Conservation (phyloP, 805 yeast genomes). For the Saccharomyces kudriavzevii region DNA sequence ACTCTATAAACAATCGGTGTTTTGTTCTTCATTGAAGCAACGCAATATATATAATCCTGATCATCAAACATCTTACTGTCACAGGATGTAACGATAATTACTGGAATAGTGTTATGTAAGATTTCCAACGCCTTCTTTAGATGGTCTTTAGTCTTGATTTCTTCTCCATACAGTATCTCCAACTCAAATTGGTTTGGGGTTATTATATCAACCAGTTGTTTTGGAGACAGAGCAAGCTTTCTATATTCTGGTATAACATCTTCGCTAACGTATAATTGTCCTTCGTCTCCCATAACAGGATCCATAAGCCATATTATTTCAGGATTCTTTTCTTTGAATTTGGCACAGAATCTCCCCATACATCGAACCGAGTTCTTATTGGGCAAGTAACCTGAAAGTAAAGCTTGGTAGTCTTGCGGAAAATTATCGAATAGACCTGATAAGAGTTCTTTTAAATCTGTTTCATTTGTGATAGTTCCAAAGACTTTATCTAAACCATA, state of each 20-base stretch:
- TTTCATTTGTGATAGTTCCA: slow-evolving; percentile 40
- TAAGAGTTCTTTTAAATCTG: slow-evolving; percentile 34
- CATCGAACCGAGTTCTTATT: slow-evolving; percentile 42
- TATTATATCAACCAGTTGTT: slow-evolving; percentile 53
- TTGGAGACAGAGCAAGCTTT: slow-evolving; percentile 31
- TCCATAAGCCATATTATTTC: slow-evolving; percentile 51
- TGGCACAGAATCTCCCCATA: slow-evolving; percentile 34
- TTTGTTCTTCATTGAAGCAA: slow-evolving; percentile 34
- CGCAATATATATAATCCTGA: slow-evolving; percentile 33
- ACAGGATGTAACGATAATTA: slow-evolving; percentile 24
- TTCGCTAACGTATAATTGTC: slow-evolving; percentile 54
- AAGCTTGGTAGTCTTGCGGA: slow-evolving; percentile 38
- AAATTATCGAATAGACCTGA: slow-evolving; percentile 33
- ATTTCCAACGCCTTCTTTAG: slow-evolving; percentile 40
- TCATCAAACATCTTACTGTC: slow-evolving; percentile 19
- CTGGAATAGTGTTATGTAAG: slow-evolving; percentile 36
- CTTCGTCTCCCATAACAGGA: slow-evolving; percentile 80
- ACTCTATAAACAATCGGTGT: slow-evolving; percentile 33
- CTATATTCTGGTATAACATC: slow-evolving; percentile 54
- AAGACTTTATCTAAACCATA: slow-evolving; percentile 35
- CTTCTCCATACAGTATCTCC: slow-evolving; percentile 55
- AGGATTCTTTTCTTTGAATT: slow-evolving; percentile 32
- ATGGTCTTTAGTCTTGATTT: slow-evolving; percentile 33
- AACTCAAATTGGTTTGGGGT: slow-evolving; percentile 91
- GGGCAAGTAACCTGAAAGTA: slow-evolving; percentile 64